Percentiles rank a stretch among this genome's conserved stretches.
Conservation (phyloP, 2,329 filamentous ascomycete genomes). For the Stachybotrys chlorohalonatus region DNA sequence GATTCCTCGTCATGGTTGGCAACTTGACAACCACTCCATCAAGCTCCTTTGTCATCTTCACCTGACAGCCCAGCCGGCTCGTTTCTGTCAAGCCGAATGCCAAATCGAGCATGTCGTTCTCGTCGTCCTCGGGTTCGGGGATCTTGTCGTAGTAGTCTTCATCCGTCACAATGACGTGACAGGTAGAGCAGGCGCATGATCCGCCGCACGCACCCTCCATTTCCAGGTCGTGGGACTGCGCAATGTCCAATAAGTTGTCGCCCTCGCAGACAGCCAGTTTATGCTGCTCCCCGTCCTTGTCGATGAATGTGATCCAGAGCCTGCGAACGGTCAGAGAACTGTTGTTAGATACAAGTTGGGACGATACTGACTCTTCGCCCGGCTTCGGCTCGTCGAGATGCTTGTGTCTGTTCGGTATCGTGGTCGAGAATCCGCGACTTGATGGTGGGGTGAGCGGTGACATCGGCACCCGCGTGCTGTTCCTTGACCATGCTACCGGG, state of each 20-base stretch:
- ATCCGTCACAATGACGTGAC: slow-evolving; percentile 76
- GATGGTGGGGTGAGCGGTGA: slow-evolving; percentile 9
- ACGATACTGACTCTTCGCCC: slow-evolving; percentile 70
- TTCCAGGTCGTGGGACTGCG: slow-evolving; percentile 87
- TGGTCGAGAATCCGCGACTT: slow-evolving; percentile 55
- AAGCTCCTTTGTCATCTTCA: slow-evolving; percentile 82
- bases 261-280: slow-evolving; percentile 75
- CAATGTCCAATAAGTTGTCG: slow-evolving; percentile 91
- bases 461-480: slow-evolving; percentile 4
- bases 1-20: slow-evolving; percentile 87
- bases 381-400: slow-evolving; percentile 77
- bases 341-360: neutral
- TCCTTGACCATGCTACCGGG: slow-evolving; percentile 1
- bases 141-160: slow-evolving; percentile 69
- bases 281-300: slow-evolving; percentile 73
- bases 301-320: slow-evolving; percentile 83
- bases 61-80: slow-evolving; percentile 75
- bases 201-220: slow-evolving; percentile 98
- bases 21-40: slow-evolving; percentile 79
- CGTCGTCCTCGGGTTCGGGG: slow-evolving; percentile 67
- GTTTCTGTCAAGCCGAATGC: slow-evolving; percentile 88
- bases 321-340: slow-evolving; percentile 32
- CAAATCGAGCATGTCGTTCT: slow-evolving; percentile 86
- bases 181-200: slow-evolving; percentile 87
- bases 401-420: slow-evolving; percentile 55